phyloP scores from a whole-genome alignment of 257 asterid genomes.

The Capsicum chinense region DNA sequence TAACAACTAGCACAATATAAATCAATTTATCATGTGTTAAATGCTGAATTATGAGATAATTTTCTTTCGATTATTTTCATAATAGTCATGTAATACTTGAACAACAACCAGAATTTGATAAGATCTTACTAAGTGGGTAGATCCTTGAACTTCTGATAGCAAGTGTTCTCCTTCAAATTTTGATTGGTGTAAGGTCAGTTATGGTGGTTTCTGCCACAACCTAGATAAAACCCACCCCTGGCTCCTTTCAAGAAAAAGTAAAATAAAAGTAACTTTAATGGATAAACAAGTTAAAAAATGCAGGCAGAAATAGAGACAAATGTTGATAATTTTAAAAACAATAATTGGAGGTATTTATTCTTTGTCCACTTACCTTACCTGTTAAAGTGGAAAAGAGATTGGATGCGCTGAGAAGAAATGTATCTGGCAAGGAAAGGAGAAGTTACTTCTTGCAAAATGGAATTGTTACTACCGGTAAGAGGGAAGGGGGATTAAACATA shows the following conservation, averaged over 20 bases:
- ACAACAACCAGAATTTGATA: slow-evolving; percentile 18
- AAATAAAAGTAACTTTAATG: neutral
- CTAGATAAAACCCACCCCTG: neutral
- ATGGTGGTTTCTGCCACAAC: slow-evolving; percentile 12
- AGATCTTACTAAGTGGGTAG: neutral
- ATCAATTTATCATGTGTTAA: slow-evolving; percentile 24
- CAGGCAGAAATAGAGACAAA: slow-evolving; percentile 3
- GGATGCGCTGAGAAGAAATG: neutral
- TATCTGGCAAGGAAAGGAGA: slow-evolving; percentile 24
- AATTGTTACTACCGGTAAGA: neutral
- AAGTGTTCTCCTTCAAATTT: slow-evolving; percentile 1
- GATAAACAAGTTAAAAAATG: neutral
- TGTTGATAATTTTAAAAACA: neutral
- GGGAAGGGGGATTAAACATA: slow-evolving; percentile 1
- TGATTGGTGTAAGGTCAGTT: slow-evolving; percentile 19
- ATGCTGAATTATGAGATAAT: neutral
- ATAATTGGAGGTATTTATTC: neutral
- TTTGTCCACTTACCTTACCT: neutral
- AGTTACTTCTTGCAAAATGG: neutral
- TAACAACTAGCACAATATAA: neutral
- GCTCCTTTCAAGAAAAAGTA: neutral
- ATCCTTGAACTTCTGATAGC: slow-evolving; percentile 14
- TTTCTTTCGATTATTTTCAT: neutral
- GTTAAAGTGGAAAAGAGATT: slow-evolving; percentile 19
- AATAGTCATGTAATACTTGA: neutral